Conservation (phyloP, 805 yeast species). For the Kuraishia floccosa region DNA sequence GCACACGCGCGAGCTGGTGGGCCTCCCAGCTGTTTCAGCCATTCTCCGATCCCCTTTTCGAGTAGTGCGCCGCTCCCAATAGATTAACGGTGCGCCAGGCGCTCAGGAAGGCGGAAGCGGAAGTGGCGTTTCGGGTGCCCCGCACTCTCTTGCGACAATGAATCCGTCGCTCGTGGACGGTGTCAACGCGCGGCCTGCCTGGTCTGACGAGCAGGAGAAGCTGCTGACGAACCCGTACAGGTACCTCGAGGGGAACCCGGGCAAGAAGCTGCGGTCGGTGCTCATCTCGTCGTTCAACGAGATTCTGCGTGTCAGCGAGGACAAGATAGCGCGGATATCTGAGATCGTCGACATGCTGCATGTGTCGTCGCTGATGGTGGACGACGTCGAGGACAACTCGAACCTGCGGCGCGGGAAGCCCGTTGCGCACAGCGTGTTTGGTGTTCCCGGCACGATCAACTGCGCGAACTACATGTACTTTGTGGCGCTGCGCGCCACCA, state of each 20-base stretch:
- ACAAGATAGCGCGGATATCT: constrained; percentile 26
- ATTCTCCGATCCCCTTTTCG: too few species aligned
- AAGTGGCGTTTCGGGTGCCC: too few species aligned
- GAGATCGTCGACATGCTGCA: constrained; percentile 49
- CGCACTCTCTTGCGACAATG: too few species aligned
- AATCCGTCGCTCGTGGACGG: neutral
- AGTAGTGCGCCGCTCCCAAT: too few species aligned
- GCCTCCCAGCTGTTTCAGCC: too few species aligned
- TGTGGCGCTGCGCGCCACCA: constrained; percentile 25
- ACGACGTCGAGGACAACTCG: constrained; percentile 82
- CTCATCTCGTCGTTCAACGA: constrained; percentile 42
- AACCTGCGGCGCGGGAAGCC: constrained; percentile 64
- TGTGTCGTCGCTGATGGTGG: constrained; percentile 59
- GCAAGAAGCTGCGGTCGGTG: constrained; percentile 41
- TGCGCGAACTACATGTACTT: constrained; percentile 79
- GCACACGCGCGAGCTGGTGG: too few species aligned
- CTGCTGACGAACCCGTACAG: constrained; percentile 31
- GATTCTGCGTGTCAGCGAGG: constrained; percentile 31
- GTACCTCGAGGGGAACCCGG: constrained; percentile 37
- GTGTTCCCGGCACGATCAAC: constrained; percentile 72
- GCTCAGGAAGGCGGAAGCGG: too few species aligned
- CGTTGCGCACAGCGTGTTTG: constrained; percentile 69
- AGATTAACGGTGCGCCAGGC: too few species aligned
- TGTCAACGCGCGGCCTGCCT: constrained; percentile 11
- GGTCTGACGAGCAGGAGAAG: constrained; percentile 18